Percentiles rank a stretch among this genome's conserved stretches.
These are phyloP conservation scores for Limnanthes douglasii DNA, from an alignment of 345 rosid species.

Conservation along the genomic window DNA sequence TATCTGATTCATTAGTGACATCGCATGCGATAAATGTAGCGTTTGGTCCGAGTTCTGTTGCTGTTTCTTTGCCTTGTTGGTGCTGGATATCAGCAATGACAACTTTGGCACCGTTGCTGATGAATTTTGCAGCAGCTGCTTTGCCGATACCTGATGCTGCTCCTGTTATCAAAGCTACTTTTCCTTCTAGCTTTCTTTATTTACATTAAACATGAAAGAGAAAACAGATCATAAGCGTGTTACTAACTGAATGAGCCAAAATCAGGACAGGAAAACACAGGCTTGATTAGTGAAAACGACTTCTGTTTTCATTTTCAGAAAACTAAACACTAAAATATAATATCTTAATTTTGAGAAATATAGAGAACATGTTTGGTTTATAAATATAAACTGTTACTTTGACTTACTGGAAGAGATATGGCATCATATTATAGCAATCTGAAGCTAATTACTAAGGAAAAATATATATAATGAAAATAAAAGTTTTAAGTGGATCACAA, in stretches of 20 bases:
- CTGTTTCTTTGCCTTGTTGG: slow-evolving; percentile 35
- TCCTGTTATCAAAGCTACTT: slow-evolving; percentile 78
- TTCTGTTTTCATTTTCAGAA: no score
- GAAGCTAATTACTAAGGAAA: no score
- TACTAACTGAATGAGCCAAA: background rate
- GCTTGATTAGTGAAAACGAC: no score
- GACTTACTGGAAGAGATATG: no score
- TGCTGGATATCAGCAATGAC: slow-evolving; percentile 59
- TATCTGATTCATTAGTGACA: slow-evolving; percentile 58
- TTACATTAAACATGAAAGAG: background rate
- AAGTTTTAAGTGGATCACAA: no score
- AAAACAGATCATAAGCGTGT: background rate
- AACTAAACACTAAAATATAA: no score
- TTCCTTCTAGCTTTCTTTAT: slow-evolving; percentile 59
- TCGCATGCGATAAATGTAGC: slow-evolving; percentile 48
- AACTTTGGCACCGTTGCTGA: slow-evolving; percentile 67
- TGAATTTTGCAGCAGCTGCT: slow-evolving; percentile 54
- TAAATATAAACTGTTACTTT: no score
- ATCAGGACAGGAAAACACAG: no score
- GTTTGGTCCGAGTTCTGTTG: slow-evolving; percentile 41
- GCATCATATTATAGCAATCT: no score
- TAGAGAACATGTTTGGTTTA: no score
- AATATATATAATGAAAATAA: no score
- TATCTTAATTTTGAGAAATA: no score
- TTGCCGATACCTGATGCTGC: slow-evolving; percentile 85